Evolutionary conservation across 257 asterid genomes (phyloP).

Genomic region (Avicennia marina): DNA sequence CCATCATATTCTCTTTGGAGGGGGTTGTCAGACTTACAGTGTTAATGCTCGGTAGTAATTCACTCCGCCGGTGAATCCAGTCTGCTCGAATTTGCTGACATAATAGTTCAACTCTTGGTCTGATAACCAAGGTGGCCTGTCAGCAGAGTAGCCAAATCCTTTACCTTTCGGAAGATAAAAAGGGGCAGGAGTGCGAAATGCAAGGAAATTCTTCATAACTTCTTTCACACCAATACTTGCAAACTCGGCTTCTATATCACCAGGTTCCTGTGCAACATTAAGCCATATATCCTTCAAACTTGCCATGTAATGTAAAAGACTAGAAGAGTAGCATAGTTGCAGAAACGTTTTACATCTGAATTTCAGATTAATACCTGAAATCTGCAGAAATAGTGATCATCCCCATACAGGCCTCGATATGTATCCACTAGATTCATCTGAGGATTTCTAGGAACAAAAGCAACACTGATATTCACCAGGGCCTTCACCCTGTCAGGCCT

Average conservation of each 20-base stretch:
- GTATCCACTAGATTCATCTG: no score
- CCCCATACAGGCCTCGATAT: slow-evolving; percentile 43
- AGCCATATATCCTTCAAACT: no score
- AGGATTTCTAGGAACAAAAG: no score
- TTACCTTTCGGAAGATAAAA: slow-evolving; percentile 54
- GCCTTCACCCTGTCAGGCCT: no score
- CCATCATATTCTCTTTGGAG: no score
- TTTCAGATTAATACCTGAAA: slow-evolving; percentile 44
- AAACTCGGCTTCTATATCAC: slow-evolving; percentile 70
- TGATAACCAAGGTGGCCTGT: slow-evolving; percentile 53
- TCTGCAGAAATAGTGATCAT: slow-evolving; percentile 58
- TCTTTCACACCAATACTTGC: slow-evolving; percentile 43
- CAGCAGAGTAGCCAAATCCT: slow-evolving; percentile 33
- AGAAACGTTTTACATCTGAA: no score
- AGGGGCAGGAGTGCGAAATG: slow-evolving; percentile 45
- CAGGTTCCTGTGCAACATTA: slow-evolving; percentile 45
- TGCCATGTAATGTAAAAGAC: no score
- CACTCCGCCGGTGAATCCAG: slow-evolving; percentile 76
- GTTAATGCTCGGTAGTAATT: slow-evolving; percentile 66
- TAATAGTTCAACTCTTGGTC: slow-evolving; percentile 67
- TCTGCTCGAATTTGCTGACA: slow-evolving; percentile 37
- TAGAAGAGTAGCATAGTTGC: no score
- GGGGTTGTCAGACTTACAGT: no score
- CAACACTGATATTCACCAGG: no score
- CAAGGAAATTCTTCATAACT: slow-evolving; percentile 41